Evolutionary conservation across 78 protist genomes (phyloP).

Genomic region (slime mould (Dictyostelium discoideum)): dicty_2.7 NC_007089.4:2216001-2216500

Average conservation of each 20-base stretch:
- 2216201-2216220: slow-evolving; percentile 48
- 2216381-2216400: slow-evolving; percentile 36
- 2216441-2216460: slow-evolving; percentile 36
- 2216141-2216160: slow-evolving; percentile 42
- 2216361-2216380: neutral
- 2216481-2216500: slow-evolving; percentile 22
- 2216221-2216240: neutral
- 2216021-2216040: slow-evolving; percentile 17
- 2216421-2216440: neutral
- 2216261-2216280: neutral
- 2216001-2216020: slow-evolving; percentile 4
- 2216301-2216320: neutral
- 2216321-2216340: too few species aligned
- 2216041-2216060: neutral
- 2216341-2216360: neutral
- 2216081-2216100: slow-evolving; percentile 18
- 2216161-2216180: neutral
- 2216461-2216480: slow-evolving; percentile 1
- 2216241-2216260: neutral
- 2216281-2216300: slow-evolving; percentile 18
- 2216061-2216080: slow-evolving; percentile 5
- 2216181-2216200: slow-evolving; percentile 26
- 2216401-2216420: slow-evolving; percentile 6
- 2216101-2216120: slow-evolving; percentile 15
- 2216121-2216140: neutral